Percentiles rank a stretch among this genome's conserved stretches.
Evolutionary conservation across 805 yeast genomes (phyloP).

Genomic region (Starmerella bombi): DNA sequence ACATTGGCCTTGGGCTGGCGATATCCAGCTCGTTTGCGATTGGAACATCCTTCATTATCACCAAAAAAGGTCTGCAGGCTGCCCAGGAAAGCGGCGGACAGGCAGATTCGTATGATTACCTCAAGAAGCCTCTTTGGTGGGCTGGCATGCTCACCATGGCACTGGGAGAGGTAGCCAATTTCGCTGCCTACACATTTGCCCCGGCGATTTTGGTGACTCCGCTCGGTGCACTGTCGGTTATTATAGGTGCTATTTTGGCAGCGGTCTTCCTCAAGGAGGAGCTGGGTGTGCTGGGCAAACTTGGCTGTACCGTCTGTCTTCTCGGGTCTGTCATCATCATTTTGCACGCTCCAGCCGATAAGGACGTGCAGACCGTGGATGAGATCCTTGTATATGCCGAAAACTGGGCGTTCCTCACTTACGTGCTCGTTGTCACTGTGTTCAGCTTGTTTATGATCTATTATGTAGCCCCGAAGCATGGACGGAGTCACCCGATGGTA

Average conservation of each 20-base stretch:
- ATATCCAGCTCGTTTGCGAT: constrained; percentile 78
- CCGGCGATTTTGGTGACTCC: constrained; percentile 90
- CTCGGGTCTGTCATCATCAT: constrained; percentile 81
- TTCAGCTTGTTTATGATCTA: constrained; percentile 71
- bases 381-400: constrained; percentile 72
- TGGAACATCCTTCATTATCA: constrained; percentile 79
- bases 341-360: constrained; percentile 88
- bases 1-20: constrained; percentile 78
- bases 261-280: constrained; percentile 75
- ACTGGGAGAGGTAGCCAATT: constrained; percentile 79
- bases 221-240: constrained; percentile 76
- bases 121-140: constrained; percentile 86
- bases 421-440: constrained; percentile 46
- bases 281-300: constrained; percentile 71
- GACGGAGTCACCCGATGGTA: constrained; percentile 71
- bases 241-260: constrained; percentile 84
- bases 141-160: constrained; percentile 85
- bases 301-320: constrained; percentile 86
- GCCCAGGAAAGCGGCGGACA: constrained; percentile 50
- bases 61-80: constrained; percentile 71
- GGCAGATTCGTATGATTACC: constrained; percentile 65
- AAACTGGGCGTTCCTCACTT: constrained; percentile 56
- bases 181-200: constrained; percentile 91
- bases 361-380: constrained; percentile 75
- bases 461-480: constrained; percentile 68